Conservation (phyloP, 2,329 filamentous ascomycete genomes). For the Byssochlamys sp. region DNA sequence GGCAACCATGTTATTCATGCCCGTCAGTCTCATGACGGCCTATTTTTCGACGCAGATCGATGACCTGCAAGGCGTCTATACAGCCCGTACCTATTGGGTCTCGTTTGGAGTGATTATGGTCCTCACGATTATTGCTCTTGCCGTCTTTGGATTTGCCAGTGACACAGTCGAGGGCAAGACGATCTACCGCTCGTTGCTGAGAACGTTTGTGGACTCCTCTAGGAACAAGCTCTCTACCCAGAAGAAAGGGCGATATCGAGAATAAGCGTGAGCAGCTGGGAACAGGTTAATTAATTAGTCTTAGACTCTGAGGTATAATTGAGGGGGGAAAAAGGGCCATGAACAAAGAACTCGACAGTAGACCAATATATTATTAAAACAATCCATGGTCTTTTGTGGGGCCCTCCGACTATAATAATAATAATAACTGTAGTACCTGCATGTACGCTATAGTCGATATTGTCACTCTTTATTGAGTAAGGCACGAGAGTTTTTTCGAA, state of each 20-base stretch:
- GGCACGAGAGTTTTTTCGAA: neutral
- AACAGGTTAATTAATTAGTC: neutral
- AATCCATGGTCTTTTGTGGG: neutral
- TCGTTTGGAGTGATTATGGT: constrained; percentile 55
- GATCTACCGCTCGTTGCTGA: constrained; percentile 37
- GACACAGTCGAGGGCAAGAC: constrained; percentile 49
- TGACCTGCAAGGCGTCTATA: constrained; percentile 49
- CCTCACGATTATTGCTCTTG: constrained; percentile 49
- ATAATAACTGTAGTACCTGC: too few relatives aligned
- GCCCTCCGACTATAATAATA: too few relatives aligned
- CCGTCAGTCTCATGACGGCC: constrained; percentile 62
- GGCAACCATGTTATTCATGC: constrained; percentile 65
- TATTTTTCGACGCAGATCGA: constrained; percentile 62
- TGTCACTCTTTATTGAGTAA: neutral
- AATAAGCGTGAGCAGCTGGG: neutral
- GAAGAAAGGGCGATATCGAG: neutral
- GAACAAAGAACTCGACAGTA: neutral
- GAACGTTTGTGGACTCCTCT: constrained; percentile 25
- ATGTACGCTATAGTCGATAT: too few relatives aligned
- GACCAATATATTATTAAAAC: neutral
- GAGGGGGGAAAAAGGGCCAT: too few relatives aligned
- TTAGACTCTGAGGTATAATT: neutral
- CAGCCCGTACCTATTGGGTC: constrained; percentile 56
- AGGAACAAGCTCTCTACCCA: constrained; percentile 5
- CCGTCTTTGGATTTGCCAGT: constrained; percentile 48